Evolutionary conservation across 2,329 filamentous ascomycete genomes (phyloP), one percentile per base, ranked within the genome.

Genomic region (Byssochlamys sp.): DNA sequence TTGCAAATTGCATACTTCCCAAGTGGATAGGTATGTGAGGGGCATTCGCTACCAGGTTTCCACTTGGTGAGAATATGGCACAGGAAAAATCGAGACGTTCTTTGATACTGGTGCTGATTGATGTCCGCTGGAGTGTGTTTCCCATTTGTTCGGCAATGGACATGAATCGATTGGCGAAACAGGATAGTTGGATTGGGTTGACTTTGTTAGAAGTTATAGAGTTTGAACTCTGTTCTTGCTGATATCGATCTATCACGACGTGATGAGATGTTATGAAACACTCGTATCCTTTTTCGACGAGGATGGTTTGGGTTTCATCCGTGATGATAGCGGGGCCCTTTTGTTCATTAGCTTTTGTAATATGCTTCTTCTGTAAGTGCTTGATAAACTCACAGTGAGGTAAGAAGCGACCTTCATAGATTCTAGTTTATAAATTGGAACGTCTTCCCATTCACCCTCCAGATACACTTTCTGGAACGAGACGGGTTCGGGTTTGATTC

Each of bases 101-200:
- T 69, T 91, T 91, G 64, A 91, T 87, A 65, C 91, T 91, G 0
- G 86, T 90, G 65, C 83, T 88, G 56, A 91, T 86, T 67, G 90
- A 90, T 0, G 88, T 91, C 75, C 90, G 91, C 67, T 91, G 88
- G 10, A 91, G 73, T 6, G 87, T 85, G 57, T 86, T 78, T 0
- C 89, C 88, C 89, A 91, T 91, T 67, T 91, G 88, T 71, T 91
- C 89, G 0, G 89, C 88, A 64, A 91, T 90, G 5, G 86, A 85
- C 88, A 91, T 91, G 73, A 91, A 91, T 4, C 88, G 81, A 68
- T 91, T 87, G 0, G 86, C 86, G 62, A 91, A 91, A 59, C 91
- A 87, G 66, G 84, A 87, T 1, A 91, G 79, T 73, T 89, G 80
- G 62, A 91, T 88, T 0, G 88, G 88, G 67, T 91, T 87, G 0